These are phyloP conservation scores for Coemansia sp. DNA, from an alignment of 192 early-diverging fungal genomes.

Conservation along the genomic window DNA sequence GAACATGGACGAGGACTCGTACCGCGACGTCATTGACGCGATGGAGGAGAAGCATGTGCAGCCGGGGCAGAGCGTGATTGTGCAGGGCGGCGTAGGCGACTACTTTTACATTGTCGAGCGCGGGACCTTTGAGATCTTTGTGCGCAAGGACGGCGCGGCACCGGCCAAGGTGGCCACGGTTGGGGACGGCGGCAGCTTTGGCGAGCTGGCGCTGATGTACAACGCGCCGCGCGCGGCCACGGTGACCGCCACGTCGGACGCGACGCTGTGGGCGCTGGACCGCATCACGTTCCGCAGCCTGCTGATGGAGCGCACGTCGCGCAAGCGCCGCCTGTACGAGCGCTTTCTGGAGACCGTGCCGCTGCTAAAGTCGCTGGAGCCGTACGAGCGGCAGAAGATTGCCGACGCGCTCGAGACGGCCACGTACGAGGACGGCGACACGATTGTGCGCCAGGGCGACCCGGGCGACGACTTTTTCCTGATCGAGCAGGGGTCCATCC, in stretches of 20 bases:
- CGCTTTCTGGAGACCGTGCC: slow-evolving; percentile 90
- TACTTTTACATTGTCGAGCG: slow-evolving; percentile 98
- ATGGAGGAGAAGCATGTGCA: slow-evolving; percentile 86
- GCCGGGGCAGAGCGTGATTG: slow-evolving; percentile 72
- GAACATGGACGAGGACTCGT: slow-evolving; percentile 92
- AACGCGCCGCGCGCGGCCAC: slow-evolving; percentile 97
- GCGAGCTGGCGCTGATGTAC: slow-evolving; percentile 99
- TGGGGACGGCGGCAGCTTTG: slow-evolving; percentile 86
- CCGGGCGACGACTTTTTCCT: slow-evolving; percentile 92
- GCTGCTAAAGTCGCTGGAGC: slow-evolving; percentile 80
- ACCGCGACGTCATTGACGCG: slow-evolving; percentile 89
- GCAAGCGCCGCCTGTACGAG: slow-evolving; percentile 96
- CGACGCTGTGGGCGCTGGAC: slow-evolving; percentile 94
- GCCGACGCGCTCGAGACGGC: slow-evolving; percentile 96
- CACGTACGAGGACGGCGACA: slow-evolving; percentile 75
- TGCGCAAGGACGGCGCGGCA: slow-evolving; percentile 59
- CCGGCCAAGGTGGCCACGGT: slow-evolving; percentile 76
- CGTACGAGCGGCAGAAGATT: slow-evolving; percentile 98
- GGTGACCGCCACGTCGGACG: slow-evolving; percentile 76
- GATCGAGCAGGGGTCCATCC: slow-evolving; percentile 87
- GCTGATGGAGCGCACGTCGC: slow-evolving; percentile 95
- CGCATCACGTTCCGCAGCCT: slow-evolving; percentile 95
- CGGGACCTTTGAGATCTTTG: slow-evolving; percentile 88
- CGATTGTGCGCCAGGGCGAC: slow-evolving; percentile 89
- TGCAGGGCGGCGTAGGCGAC: slow-evolving; percentile 94